Evolutionary conservation across 2,329 filamentous ascomycete genomes (phyloP).

Genomic region (Sarocladium brachiariae): DNA sequence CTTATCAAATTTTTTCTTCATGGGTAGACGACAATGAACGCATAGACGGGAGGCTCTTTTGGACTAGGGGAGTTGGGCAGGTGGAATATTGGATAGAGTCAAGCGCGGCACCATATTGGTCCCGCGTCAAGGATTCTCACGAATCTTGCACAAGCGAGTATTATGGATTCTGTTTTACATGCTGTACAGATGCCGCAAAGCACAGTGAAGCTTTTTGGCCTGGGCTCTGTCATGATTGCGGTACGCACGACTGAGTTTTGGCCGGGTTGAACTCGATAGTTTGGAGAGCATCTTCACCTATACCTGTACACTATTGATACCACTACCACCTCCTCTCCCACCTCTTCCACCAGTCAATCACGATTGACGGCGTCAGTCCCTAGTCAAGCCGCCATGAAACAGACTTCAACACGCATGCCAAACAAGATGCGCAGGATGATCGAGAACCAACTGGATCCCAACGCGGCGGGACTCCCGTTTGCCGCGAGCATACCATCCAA

Average conservation of each 20-base stretch:
- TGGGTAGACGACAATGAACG: background rate
- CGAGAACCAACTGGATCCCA: background rate
- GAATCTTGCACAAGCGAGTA: background rate
- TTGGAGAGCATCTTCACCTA: background rate
- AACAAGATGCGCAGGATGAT: background rate
- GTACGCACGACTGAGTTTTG: background rate
- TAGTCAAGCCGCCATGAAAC: background rate
- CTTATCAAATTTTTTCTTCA: background rate
- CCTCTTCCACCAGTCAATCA: too few species aligned
- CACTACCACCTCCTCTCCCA: background rate
- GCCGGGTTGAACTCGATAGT: background rate
- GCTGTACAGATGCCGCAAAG: background rate
- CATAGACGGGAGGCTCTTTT: background rate
- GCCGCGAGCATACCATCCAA: background rate
- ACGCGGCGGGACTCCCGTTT: constrained; percentile 1
- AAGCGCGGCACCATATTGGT: background rate
- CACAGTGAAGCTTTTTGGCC: background rate
- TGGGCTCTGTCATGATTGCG: background rate
- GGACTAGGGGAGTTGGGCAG: background rate
- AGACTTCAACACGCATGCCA: background rate
- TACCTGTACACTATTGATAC: background rate
- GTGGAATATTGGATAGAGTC: background rate
- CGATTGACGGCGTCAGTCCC: too few species aligned
- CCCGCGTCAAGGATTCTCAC: background rate
- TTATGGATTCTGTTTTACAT: background rate